Percentiles rank a stretch among this genome's conserved stretches.
These are phyloP conservation scores for Malus sieversii DNA, from an alignment of 306 rosid genomes.

Conservation along the genomic window DNA sequence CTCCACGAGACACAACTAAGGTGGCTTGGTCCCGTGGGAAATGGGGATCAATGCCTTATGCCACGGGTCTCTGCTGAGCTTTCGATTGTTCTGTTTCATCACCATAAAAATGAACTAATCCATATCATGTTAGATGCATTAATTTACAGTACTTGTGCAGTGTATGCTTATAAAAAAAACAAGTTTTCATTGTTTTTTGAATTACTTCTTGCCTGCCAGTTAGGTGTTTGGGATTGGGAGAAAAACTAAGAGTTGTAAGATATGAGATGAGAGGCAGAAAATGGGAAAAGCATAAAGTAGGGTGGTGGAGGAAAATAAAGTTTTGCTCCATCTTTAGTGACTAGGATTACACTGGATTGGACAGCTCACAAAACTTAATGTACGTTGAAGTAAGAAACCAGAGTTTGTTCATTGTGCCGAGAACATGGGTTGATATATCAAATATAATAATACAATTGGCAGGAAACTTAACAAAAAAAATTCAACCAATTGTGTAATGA, in stretches of 20 bases:
- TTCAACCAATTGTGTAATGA: too few relatives aligned
- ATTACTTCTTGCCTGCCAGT: background rate
- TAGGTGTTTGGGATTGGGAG: background rate
- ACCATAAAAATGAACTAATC: background rate
- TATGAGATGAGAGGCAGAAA: background rate
- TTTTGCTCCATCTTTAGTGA: background rate
- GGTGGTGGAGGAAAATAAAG: too few relatives aligned
- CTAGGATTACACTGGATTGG: background rate
- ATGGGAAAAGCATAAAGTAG: too few relatives aligned
- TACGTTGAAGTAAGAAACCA: background rate
- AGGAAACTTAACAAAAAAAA: too few relatives aligned
- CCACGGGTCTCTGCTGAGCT: background rate
- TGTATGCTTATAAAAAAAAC: background rate
- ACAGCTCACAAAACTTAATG: background rate
- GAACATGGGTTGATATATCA: fast-evolving
- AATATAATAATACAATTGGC: too few relatives aligned
- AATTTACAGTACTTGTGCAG: background rate
- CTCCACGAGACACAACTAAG: background rate
- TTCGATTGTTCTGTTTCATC: background rate
- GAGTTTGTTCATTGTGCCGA: too few relatives aligned
- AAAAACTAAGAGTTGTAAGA: background rate
- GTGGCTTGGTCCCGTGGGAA: background rate
- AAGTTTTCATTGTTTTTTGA: background rate
- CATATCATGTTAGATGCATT: background rate
- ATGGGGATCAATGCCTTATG: background rate